phyloP scores from a whole-genome alignment of 2,329 filamentous ascomycete species.

The Cercospora berteroae region DNA sequence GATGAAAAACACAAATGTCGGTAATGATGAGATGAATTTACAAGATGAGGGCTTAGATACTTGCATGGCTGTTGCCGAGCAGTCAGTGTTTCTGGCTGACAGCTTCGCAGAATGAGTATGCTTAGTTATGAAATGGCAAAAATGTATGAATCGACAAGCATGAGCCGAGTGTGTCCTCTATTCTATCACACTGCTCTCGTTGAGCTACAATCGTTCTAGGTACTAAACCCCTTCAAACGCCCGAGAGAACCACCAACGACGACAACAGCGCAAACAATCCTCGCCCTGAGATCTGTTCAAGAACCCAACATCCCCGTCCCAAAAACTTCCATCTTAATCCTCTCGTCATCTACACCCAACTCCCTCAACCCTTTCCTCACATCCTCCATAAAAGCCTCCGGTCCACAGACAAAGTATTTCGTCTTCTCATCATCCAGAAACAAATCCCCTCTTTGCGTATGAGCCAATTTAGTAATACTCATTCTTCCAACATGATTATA shows the following conservation, averaged over 20 bases:
- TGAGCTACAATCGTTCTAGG: neutral
- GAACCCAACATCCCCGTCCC: constrained; percentile 21
- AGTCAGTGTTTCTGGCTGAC: neutral
- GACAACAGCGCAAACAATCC: neutral
- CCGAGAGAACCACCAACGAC: neutral
- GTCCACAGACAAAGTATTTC: constrained; percentile 72
- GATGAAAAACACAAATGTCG: neutral
- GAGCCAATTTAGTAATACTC: constrained; percentile 53
- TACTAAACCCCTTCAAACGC: neutral
- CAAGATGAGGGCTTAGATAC: neutral
- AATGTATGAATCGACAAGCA: neutral
- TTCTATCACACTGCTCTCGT: neutral
- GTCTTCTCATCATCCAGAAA: constrained; percentile 55
- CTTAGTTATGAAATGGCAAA: neutral
- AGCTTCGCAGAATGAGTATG: neutral
- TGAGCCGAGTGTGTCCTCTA: neutral
- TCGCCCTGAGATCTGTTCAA: neutral
- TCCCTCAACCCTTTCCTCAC: constrained; percentile 53
- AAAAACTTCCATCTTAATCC: constrained; percentile 29
- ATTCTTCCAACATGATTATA: constrained; percentile 58
- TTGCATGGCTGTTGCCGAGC: neutral
- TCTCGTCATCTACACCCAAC: constrained; percentile 52
- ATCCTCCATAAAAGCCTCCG: constrained; percentile 66
- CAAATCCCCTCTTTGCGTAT: constrained; percentile 50
- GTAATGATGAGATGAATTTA: neutral